Percentiles rank a stretch among this genome's conserved stretches.
These are phyloP conservation scores for Paralagenidium karlingii DNA, from an alignment of 352 stramenopile genomes.

Conservation along the genomic window DNA sequence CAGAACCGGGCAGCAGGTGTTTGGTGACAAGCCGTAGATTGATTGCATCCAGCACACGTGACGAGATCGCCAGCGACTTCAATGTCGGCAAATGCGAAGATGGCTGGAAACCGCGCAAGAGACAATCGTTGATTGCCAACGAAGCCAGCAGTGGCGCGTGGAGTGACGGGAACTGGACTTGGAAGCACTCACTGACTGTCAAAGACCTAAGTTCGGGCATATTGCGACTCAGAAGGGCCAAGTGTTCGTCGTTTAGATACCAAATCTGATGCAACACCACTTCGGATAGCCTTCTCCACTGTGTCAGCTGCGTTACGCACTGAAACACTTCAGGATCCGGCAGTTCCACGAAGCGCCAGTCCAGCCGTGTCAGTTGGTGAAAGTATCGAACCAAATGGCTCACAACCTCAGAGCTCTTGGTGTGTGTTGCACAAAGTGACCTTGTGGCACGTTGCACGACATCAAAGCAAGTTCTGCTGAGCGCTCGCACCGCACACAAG, in stretches of 20 bases:
- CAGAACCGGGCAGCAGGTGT: conserved; percentile 10
- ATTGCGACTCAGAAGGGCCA: conserved; percentile 22
- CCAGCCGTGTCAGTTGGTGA: not conserved
- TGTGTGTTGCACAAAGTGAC: conserved; percentile 19
- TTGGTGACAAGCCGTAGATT: conserved; percentile 31
- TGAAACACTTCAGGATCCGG: not conserved
- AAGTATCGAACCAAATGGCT: conserved; percentile 2
- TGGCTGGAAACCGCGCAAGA: conserved; percentile 20
- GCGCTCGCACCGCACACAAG: conserved; percentile 17
- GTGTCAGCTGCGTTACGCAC: not conserved
- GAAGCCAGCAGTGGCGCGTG: conserved; percentile 13
- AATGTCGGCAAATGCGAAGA: conserved; percentile 31
- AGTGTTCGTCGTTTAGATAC: conserved; percentile 25
- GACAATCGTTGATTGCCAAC: conserved; percentile 29
- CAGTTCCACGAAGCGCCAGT: not conserved
- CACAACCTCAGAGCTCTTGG: conserved; percentile 15
- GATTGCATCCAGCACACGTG: conserved; percentile 25
- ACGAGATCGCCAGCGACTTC: conserved; percentile 28
- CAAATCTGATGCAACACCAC: conserved; percentile 31
- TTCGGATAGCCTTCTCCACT: not conserved
- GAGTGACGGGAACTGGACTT: conserved; percentile 35
- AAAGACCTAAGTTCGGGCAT: conserved; percentile 26
- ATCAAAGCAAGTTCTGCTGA: conserved; percentile 11
- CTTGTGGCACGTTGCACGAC: conserved; percentile 23
- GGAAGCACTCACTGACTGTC: conserved; percentile 34